Evolutionary conservation across 1,284 basidiomycete genomes (phyloP).

Genomic region (Tremellales sp.): DNA sequence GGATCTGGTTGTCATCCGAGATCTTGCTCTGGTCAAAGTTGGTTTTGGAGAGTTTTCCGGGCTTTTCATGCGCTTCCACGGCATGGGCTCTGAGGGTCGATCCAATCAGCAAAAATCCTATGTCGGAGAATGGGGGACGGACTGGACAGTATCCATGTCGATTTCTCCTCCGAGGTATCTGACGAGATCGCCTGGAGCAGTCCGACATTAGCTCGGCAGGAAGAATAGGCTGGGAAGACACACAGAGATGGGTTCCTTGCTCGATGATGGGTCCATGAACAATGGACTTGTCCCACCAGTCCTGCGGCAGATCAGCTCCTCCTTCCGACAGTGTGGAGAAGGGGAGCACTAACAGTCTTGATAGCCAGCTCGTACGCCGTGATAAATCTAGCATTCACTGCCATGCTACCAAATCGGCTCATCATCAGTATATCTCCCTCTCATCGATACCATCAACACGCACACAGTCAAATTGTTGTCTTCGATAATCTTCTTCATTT

Average conservation of each 20-base stretch:
- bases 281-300: constrained; percentile 56
- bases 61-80: constrained; percentile 46
- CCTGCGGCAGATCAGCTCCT: constrained; percentile 25
- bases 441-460: constrained; percentile 2
- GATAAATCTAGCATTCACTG: constrained; percentile 52
- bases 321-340: constrained; percentile 6
- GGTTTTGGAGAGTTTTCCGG: constrained; percentile 50
- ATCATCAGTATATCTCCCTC: background rate
- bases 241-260: constrained; percentile 54
- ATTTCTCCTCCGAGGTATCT: constrained; percentile 56
- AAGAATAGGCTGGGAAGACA: constrained; percentile 5
- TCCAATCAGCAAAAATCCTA: constrained; percentile 8
- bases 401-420: constrained; percentile 41
- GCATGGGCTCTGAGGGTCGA: constrained; percentile 31
- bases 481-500: constrained; percentile 54
- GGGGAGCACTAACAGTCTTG: constrained; percentile 27
- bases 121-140: no score
- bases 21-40: constrained; percentile 51
- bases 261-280: constrained; percentile 53
- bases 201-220: background rate
- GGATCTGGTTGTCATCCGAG: constrained; percentile 44
- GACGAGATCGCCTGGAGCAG: constrained; percentile 45
- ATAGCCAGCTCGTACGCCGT: constrained; percentile 48
- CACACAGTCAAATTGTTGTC: constrained; percentile 53
- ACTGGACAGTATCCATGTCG: constrained; percentile 50